Base-by-base conservation (phyloP, 2,329 filamentous ascomycete genomes). In the Stagonosporopsis rhizophila region DNA sequence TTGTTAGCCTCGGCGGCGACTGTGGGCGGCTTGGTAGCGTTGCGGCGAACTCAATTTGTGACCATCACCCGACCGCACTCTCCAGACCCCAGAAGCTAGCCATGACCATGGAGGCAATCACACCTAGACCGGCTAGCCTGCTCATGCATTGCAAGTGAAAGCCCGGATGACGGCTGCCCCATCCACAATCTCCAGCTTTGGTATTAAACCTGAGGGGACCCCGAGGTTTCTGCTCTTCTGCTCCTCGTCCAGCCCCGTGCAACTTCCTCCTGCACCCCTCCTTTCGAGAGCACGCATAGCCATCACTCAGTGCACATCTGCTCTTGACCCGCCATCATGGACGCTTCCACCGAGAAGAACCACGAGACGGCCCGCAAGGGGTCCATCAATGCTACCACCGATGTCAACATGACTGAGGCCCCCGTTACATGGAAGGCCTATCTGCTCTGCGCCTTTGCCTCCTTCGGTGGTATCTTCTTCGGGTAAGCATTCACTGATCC, bases 351-450 rank as follows among this genome's bases (percentile, higher is more conserved):
- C n/a, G 44, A 57, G 44, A 44, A 34, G 37, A 11, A 25, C 40
- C 44, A 57, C 11, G 47, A 51, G 22, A 44, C 22, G 20, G 39
- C 30, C 23, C 27, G 25, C 38, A 19, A 30, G 38, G 47, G 45
- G 20, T 45, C 42, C 9, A 44, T 57, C 38, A 17, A 40, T 28
- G 54, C 54, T 19, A 57, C 54, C n/a, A 48, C 54, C 32, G 82
- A 87, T 73, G 77, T 82, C 64, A 75, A 74, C 65, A 81, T 82
- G 67, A 79, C 87, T 66, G 77, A 79, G 68, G 77, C 77, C n/a
- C 77, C 77, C 6, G 75, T 79, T 46, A 79, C 76, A 22, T 69
- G 70, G 62, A 78, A 78, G 70, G 68, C 68, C 40, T 70, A 70
- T 44, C n/a, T 63, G 12, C 64, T 71, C 35, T 68, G 67, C 41